A percentile compares a stretch with the other conserved stretches of the same genome.
Evolutionary conservation across 176 grass and related monocot species (phyloP).

Genomic region (Triticum turgidum): DNA sequence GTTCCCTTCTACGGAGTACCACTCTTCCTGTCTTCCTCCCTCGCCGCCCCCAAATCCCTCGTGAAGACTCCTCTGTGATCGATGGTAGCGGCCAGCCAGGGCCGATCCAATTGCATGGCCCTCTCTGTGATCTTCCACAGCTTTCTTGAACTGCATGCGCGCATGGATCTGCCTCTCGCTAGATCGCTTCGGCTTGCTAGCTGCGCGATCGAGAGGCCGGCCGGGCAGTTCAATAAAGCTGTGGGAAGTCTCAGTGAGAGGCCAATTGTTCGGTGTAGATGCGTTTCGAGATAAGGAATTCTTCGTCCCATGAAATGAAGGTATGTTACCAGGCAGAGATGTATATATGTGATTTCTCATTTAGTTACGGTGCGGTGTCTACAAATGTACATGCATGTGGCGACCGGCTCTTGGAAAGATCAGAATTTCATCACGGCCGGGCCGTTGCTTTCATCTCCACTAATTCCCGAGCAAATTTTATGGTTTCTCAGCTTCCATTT

Average conservation of each 20-base stretch:
- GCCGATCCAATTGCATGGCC: constrained; percentile 34
- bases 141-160: constrained; percentile 95
- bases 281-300: not conserved
- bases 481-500: not conserved
- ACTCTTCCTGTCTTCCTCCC: not conserved
- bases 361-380: too few species aligned
- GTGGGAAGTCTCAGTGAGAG: constrained; percentile 87
- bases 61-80: not conserved
- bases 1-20: not conserved
- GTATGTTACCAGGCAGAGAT: not conserved
- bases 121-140: constrained; percentile 99
- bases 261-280: not conserved
- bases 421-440: not conserved
- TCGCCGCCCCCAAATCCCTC: not conserved
- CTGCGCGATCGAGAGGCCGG: not conserved
- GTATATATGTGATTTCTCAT: not conserved
- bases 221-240: constrained; percentile 88
- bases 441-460: not conserved
- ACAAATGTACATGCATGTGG: not conserved
- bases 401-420: not conserved
- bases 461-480: not conserved
- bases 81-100: not conserved
- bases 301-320: not conserved
- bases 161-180: not conserved
- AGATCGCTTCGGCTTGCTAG: not conserved